Evolutionary conservation across 1,284 basidiomycete genomes (phyloP), one percentile per base, ranked within the genome.

Genomic region (Ganoderma resinaceum): DNA sequence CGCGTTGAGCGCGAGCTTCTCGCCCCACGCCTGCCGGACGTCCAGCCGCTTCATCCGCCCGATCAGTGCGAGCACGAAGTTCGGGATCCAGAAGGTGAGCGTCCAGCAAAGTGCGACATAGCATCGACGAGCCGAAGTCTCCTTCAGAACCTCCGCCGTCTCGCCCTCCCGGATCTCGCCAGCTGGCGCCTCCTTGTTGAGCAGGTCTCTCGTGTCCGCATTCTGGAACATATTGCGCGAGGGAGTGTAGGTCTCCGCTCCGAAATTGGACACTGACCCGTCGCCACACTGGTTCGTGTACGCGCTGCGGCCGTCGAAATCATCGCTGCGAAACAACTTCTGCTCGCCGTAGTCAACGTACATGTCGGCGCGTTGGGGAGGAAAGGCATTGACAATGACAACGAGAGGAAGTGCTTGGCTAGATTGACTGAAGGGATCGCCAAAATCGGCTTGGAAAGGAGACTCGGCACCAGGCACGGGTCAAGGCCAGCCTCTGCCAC

Each of bases 1-100:
- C 70, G 98, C 81, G 82, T 99, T 99, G 80, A 99, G 89, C 3
- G 97, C 95, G 1, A 99, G 86, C 83, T 99, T 99, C 82, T 99
- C 97, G 74, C 97, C 85, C 97, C 97, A 99, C 0, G 97, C 97
- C 82, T 99, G 96, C 55, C 94, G 91, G 52, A 99, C 87, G 76
- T 99, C 98, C 70, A 93, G 82, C 14, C 97, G 91, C 83, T 98
- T 98, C 94, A 99, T 96, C 29, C 95, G 87, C 1, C 95, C 95
- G 66, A 95, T 76, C 78, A 87, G 90, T 18, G 81, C 84, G 57
- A 99, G 83, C 63, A 92, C 80, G 16, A 88, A 87, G 29, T 87
- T 91, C 0, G 97, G 97, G 8, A 96, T 81, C 93, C 94, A 99
- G 84, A 89, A 99, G 0, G 96, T 99, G 63, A 98, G 84, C n/a